These are phyloP conservation scores for Penicillium bialowiezense DNA, from an alignment of 495 filamentous ascomycete genomes.

Conservation along the genomic window DNA sequence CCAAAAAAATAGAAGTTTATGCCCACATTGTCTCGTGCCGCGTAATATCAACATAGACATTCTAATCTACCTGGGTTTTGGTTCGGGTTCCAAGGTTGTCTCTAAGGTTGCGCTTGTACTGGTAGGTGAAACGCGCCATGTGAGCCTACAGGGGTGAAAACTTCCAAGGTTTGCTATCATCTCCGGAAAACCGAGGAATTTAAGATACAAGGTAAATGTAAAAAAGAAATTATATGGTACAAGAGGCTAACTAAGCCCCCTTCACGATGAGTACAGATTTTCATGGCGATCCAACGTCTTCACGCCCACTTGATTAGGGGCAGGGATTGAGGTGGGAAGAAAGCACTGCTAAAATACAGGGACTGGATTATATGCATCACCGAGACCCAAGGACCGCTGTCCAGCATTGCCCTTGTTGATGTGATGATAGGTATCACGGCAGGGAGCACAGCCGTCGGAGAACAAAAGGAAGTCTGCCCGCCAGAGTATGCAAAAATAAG, in stretches of 20 bases:
- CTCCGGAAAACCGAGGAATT: too few relatives aligned
- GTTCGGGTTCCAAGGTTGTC: too few relatives aligned
- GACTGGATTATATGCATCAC: not conserved
- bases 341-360: conserved; percentile 1
- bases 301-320: not conserved
- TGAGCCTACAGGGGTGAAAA: too few relatives aligned
- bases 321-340: not conserved
- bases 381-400: not conserved
- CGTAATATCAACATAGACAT: too few relatives aligned
- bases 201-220: too few relatives aligned
- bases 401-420: not conserved
- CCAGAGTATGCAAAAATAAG: not conserved
- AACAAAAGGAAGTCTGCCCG: not conserved
- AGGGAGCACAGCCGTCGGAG: not conserved
- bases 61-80: too few relatives aligned
- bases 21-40: too few relatives aligned
- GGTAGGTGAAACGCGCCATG: too few relatives aligned
- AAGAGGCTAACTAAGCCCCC: not conserved
- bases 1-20: not conserved
- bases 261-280: not conserved
- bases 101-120: too few relatives aligned
- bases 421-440: not conserved
- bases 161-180: too few relatives aligned
- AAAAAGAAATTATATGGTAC: not conserved
- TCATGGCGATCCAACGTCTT: not conserved